Conservation (phyloP, 1,284 basidiomycete genomes). For the Sanghuangporus weigelae region DNA sequence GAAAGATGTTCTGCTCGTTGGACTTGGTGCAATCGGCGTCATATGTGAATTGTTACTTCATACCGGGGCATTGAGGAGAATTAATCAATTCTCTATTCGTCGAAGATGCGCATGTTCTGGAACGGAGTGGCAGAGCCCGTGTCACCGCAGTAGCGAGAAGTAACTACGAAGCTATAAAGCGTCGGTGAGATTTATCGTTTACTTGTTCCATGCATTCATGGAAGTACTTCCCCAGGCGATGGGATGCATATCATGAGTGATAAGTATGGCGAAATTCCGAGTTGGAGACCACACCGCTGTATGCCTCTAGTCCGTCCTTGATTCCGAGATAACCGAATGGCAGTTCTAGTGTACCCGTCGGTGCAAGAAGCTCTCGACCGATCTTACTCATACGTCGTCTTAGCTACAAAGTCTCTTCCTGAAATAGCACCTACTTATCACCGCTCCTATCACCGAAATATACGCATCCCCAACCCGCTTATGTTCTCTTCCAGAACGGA, state of each 20-base stretch:
- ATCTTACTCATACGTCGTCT: constrained; percentile 59
- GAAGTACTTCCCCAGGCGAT: constrained; percentile 28
- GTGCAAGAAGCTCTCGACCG: constrained; percentile 55
- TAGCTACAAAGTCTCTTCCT: constrained; percentile 72
- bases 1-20: constrained; percentile 51
- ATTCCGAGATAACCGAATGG: constrained; percentile 13
- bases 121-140: constrained; percentile 53
- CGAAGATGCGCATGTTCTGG: constrained; percentile 60
- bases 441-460: constrained; percentile 53
- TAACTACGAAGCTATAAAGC: constrained; percentile 57
- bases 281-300: constrained; percentile 64
- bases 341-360: constrained; percentile 45
- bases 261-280: constrained; percentile 52
- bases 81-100: not conserved
- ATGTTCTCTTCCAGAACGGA: constrained; percentile 75
- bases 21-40: constrained; percentile 53
- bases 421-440: constrained; percentile 55
- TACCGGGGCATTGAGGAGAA: not conserved
- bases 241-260: constrained; percentile 54
- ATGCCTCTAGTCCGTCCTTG: constrained; percentile 22
- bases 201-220: not conserved
- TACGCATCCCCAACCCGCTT: constrained; percentile 48
- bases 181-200: constrained; percentile 28
- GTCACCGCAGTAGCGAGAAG: constrained; percentile 73
- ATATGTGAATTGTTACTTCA: constrained; percentile 38